Evolutionary conservation across 768 basidiomycete species (phyloP).

Genomic region (Strobilomyces confusus): DNA sequence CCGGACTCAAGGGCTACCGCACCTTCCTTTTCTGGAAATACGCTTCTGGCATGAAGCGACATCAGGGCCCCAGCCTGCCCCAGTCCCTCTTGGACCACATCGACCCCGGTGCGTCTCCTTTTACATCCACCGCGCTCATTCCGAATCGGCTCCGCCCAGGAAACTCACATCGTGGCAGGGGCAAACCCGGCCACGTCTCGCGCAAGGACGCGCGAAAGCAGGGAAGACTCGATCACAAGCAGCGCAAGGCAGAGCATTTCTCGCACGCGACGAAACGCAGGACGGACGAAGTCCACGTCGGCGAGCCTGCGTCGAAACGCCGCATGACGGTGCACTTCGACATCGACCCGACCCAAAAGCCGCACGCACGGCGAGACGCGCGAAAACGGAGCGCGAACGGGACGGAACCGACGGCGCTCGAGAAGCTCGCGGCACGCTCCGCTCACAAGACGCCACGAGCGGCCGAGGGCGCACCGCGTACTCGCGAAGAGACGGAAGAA

Average conservation of each 20-base stretch:
- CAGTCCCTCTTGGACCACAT: conserved; percentile 28
- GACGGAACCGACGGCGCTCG: conserved; percentile 29
- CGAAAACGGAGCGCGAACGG: conserved; percentile 6
- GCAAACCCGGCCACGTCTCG: conserved; percentile 25
- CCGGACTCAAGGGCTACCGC: no score
- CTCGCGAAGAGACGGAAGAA: conserved; percentile 56
- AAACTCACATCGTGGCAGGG: conserved; percentile 3
- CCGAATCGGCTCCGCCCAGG: not conserved
- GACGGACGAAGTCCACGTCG: conserved; percentile 41
- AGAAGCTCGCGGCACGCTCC: conserved; percentile 30
- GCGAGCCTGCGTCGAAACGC: conserved; percentile 37
- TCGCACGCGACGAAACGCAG: conserved; percentile 37
- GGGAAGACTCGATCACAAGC: conserved; percentile 54
- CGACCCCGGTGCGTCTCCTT: conserved; percentile 11
- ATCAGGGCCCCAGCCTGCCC: conserved; percentile 24
- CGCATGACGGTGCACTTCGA: conserved; percentile 41
- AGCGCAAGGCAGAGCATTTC: conserved; percentile 61
- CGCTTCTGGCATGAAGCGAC: conserved; percentile 11
- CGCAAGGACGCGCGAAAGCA: conserved; percentile 67
- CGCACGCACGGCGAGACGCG: not conserved
- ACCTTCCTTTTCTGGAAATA: not conserved
- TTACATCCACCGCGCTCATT: not conserved
- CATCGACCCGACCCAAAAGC: not conserved
- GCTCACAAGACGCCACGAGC: not conserved
- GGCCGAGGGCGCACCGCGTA: not conserved